These are phyloP conservation scores for Barbatosphaeria neglecta DNA, from an alignment of 495 filamentous ascomycete species.

Conservation along the genomic window DNA sequence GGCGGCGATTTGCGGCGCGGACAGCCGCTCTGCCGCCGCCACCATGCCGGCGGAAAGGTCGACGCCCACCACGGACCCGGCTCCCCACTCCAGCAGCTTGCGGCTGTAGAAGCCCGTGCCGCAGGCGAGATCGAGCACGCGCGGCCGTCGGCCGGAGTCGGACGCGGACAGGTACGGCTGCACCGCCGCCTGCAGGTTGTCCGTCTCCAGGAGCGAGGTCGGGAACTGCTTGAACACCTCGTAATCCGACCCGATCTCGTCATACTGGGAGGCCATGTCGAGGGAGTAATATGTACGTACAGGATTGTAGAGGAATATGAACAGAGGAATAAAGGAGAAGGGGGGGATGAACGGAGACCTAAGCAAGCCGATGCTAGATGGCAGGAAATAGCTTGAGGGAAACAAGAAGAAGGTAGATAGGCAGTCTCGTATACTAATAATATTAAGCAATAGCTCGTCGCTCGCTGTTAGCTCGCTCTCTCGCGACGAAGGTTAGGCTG, in stretches of 20 bases:
- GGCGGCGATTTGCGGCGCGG: neutral
- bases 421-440: too few relatives aligned
- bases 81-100: constrained; percentile 5
- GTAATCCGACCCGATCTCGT: constrained; percentile 4
- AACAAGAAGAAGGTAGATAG: too few relatives aligned
- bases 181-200: constrained; percentile 1
- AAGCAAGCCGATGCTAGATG: too few relatives aligned
- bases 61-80: constrained; percentile 16
- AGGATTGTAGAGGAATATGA: neutral
- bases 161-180: neutral
- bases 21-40: constrained; percentile 7
- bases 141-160: neutral
- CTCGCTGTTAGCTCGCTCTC: too few relatives aligned
- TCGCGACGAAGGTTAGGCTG: too few relatives aligned
- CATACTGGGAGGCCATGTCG: constrained; percentile 2
- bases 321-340: too few relatives aligned
- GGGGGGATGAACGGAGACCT: too few relatives aligned
- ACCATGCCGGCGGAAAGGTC: constrained; percentile 23
- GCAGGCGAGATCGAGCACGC: constrained; percentile 10
- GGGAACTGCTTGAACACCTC: constrained; percentile 3
- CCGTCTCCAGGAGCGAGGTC: neutral
- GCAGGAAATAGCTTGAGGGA: too few relatives aligned
- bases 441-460: too few relatives aligned
- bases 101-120: constrained; percentile 6
- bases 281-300: neutral